Evolutionary conservation across 2,329 filamentous ascomycete genomes (phyloP).

Genomic region (Setomelanomma holmii): DNA sequence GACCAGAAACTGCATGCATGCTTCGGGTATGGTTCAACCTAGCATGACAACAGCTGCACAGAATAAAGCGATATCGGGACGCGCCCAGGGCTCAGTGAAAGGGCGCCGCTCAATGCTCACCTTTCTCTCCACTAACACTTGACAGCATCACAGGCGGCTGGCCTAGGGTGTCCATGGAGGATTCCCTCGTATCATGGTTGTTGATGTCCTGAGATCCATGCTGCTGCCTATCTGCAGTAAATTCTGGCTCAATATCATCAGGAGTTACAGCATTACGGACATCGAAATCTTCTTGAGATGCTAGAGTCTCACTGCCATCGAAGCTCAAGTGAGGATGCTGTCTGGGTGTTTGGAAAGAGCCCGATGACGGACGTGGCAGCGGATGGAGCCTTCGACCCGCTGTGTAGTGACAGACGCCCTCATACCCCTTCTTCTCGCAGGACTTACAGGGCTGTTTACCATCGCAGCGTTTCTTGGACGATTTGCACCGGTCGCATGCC

Average conservation of each 20-base stretch:
- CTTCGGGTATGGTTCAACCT: background rate
- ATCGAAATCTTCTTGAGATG: constrained; percentile 1
- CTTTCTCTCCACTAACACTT: constrained; percentile 58
- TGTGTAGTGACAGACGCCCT: constrained; percentile 19
- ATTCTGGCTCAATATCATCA: background rate
- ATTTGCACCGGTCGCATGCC: constrained; percentile 28
- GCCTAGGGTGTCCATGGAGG: constrained; percentile 15
- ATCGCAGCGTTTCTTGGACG: constrained; percentile 30
- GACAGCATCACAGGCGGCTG: constrained; percentile 55
- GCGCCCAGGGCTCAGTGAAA: too few species aligned
- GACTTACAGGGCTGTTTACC: constrained; percentile 21
- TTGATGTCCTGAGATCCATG: constrained; percentile 6
- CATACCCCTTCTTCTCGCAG: constrained; percentile 23
- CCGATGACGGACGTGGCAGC: constrained; percentile 6
- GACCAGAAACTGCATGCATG: background rate
- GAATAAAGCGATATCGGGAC: too few species aligned
- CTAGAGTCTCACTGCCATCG: background rate
- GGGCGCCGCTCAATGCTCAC: too few species aligned
- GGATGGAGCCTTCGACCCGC: constrained; percentile 15
- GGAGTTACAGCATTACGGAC: constrained; percentile 3
- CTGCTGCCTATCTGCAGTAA: background rate
- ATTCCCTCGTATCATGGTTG: constrained; percentile 22
- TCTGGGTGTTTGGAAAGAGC: background rate
- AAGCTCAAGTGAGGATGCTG: background rate
- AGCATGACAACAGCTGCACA: too few species aligned